These are phyloP conservation scores for Periconia digitata DNA, from an alignment of 2,329 filamentous ascomycete species.

Conservation along the genomic window DNA sequence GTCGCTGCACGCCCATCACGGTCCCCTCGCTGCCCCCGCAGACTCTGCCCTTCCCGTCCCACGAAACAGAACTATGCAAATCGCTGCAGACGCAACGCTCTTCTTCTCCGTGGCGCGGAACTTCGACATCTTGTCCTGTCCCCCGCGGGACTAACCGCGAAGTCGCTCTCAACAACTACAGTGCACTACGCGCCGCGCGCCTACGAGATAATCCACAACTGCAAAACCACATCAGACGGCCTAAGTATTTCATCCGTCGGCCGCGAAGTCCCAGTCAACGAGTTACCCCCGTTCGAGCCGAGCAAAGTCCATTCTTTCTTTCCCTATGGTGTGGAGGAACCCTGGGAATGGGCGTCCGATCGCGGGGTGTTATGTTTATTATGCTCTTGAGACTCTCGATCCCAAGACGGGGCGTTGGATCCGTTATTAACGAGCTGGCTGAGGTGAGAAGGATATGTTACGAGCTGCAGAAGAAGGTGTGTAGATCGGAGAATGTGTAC, in stretches of 20 bases:
- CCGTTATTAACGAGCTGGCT: not conserved
- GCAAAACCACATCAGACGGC: not conserved
- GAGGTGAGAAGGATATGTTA: not conserved
- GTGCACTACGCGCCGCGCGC: not conserved
- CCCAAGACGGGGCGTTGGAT: not conserved
- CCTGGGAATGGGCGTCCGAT: not conserved
- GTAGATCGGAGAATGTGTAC: not conserved
- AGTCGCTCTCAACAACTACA: not conserved
- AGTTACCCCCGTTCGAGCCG: not conserved
- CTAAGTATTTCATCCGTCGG: not conserved
- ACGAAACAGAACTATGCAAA: not conserved
- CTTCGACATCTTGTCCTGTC: not conserved
- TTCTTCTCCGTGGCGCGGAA: not conserved
- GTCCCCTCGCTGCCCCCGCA: not conserved
- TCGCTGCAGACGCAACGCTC: not conserved
- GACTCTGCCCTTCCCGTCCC: not conserved
- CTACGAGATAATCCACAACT: not conserved
- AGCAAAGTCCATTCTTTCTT: not conserved
- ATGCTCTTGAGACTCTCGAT: not conserved
- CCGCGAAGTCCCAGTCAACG: not conserved
- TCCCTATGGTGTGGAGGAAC: conserved; percentile 4
- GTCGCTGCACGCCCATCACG: not conserved
- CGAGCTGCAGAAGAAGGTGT: not conserved
- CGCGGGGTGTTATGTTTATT: conserved; percentile 1
- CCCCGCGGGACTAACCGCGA: not conserved